Evolutionary conservation across 1,284 basidiomycete species (phyloP).

Genomic region (Amylostereum areolatum): DNA sequence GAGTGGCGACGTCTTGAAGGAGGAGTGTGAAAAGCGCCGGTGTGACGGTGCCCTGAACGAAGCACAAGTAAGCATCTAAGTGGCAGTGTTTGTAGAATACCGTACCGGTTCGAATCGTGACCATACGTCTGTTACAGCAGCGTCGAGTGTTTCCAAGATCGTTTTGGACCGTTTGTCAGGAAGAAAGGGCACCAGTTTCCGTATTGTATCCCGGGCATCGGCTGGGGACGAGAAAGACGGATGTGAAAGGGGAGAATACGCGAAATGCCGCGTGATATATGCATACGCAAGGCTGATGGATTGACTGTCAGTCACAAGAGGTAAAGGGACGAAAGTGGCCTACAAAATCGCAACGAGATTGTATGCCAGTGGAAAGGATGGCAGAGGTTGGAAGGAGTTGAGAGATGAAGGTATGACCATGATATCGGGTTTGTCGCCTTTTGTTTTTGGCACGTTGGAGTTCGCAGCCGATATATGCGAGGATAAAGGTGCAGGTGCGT

Average conservation of each 20-base stretch:
- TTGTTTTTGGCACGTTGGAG: slow-evolving; percentile 14
- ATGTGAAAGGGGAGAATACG: slow-evolving; percentile 46
- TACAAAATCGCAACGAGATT: slow-evolving; percentile 65
- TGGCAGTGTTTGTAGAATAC: slow-evolving; percentile 5
- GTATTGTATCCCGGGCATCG: slow-evolving; percentile 39
- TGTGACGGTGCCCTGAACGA: slow-evolving; percentile 36
- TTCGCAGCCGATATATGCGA: slow-evolving; percentile 5
- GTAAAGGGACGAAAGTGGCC: slow-evolving; percentile 16
- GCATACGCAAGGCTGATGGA: not conserved
- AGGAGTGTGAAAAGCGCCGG: slow-evolving; percentile 43
- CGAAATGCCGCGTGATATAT: slow-evolving; percentile 44
- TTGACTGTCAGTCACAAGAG: not conserved
- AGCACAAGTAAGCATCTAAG: slow-evolving; percentile 7
- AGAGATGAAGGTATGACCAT: slow-evolving; percentile 46
- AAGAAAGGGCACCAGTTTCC: slow-evolving; percentile 56
- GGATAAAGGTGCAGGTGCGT: not conserved
- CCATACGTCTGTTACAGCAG: slow-evolving; percentile 54
- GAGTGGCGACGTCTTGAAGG: slow-evolving; percentile 42
- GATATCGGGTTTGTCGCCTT: slow-evolving; percentile 36
- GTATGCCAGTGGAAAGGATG: slow-evolving; percentile 44
- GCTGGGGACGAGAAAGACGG: slow-evolving; percentile 22
- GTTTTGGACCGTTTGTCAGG: slow-evolving; percentile 47
- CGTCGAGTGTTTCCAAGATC: slow-evolving; percentile 40
- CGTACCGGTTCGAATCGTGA: slow-evolving; percentile 49
- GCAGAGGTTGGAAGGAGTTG: slow-evolving; percentile 25